A percentile compares a stretch with the other conserved stretches of the same genome.
These are phyloP conservation scores for Paxillus rubicundulus DNA, from an alignment of 768 basidiomycete genomes.

Conservation along the genomic window DNA sequence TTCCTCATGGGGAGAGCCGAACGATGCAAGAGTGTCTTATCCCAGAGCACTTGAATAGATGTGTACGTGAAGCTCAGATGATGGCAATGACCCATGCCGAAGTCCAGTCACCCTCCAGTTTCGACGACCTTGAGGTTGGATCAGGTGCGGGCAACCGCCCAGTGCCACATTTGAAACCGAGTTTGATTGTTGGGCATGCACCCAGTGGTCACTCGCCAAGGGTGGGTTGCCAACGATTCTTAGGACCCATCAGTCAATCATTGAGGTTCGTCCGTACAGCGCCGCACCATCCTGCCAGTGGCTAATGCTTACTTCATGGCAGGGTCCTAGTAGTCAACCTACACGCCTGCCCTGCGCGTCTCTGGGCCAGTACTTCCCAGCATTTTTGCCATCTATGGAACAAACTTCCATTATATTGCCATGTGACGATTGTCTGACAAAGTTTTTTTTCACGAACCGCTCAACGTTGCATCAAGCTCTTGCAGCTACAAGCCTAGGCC, in stretches of 20 bases:
- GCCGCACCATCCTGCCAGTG: no score
- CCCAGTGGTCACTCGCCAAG: no score
- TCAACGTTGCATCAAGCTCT: not conserved
- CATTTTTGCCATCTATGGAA: not conserved
- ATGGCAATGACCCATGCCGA: constrained; percentile 1
- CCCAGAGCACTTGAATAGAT: not conserved
- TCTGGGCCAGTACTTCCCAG: no score
- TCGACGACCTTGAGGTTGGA: not conserved
- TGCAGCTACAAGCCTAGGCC: not conserved
- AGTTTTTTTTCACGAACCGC: not conserved
- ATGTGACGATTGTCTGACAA: not conserved
- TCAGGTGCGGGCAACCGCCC: not conserved
- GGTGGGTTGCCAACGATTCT: no score
- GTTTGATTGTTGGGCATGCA: no score
- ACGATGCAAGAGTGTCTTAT: not conserved
- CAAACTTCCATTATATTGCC: not conserved
- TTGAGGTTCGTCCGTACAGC: no score
- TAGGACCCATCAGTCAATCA: no score
- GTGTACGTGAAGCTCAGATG: not conserved
- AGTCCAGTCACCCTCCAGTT: not conserved
- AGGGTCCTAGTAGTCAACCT: no score
- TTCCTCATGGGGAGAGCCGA: not conserved
- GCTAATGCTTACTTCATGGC: no score
- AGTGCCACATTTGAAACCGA: not conserved
- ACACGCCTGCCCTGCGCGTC: not conserved